phyloP scores from a whole-genome alignment of 768 basidiomycete species.

The Russula ochroleuca region DNA sequence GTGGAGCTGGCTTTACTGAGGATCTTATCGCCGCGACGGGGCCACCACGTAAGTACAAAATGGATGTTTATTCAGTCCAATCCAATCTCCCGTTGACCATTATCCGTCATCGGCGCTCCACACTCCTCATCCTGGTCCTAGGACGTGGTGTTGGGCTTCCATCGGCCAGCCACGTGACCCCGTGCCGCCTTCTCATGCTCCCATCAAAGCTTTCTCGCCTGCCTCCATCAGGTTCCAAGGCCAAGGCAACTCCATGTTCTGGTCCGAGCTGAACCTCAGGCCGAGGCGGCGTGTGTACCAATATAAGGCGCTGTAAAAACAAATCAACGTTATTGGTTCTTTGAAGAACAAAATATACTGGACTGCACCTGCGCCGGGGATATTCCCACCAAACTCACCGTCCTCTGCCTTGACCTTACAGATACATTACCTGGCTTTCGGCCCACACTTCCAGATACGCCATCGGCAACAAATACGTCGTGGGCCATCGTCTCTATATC shows the following conservation, averaged over 20 bases:
- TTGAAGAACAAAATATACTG: not conserved
- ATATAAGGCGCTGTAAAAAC: conserved; percentile 49
- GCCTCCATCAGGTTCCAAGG: conserved; percentile 9
- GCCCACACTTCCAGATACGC: conserved; percentile 25
- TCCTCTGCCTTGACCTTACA: conserved; percentile 51
- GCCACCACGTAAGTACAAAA: not conserved
- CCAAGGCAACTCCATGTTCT: conserved; percentile 4
- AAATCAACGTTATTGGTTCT: conserved; percentile 9
- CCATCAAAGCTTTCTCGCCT: not conserved
- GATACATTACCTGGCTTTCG: conserved; percentile 37
- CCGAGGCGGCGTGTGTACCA: conserved; percentile 62
- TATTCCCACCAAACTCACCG: conserved; percentile 59
- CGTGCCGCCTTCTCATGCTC: conserved; percentile 19
- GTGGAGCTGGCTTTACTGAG: not conserved
- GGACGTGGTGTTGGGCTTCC: conserved; percentile 8
- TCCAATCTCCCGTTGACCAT: not conserved
- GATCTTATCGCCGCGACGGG: not conserved
- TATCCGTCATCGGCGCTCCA: conserved; percentile 16
- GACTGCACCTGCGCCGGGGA: conserved; percentile 65
- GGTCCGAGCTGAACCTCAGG: conserved; percentile 34
- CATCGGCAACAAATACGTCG: conserved; percentile 27
- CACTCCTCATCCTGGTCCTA: conserved; percentile 12
- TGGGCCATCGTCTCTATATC: conserved; percentile 33
- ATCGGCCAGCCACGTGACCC: conserved; percentile 10
- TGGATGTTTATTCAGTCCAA: not conserved